Evolutionary conservation across 164 flowering plant species (phyloP).

Genomic region (Malania oleifera): DNA sequence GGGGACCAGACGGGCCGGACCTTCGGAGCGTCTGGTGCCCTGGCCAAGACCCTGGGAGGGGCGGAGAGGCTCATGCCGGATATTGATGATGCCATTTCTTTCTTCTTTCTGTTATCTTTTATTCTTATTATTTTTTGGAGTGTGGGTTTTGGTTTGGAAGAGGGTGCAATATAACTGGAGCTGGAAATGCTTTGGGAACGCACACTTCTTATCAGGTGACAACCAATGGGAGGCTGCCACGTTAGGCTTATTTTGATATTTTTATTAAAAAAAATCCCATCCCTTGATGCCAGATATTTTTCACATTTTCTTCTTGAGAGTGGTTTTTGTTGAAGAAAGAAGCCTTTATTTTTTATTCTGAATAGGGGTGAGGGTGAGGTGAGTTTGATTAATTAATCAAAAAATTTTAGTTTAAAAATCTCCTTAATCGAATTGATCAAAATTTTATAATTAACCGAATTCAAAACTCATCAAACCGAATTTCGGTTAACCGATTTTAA

Average conservation of each 20-base stretch:
- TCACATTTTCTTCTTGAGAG: too few species aligned
- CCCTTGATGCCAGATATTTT: too few species aligned
- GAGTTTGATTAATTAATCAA: too few species aligned
- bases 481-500: too few species aligned
- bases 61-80: conserved; percentile 44
- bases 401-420: too few species aligned
- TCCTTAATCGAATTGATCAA: too few species aligned
- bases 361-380: too few species aligned
- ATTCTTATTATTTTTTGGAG: background rate
- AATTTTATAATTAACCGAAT: too few species aligned
- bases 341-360: too few species aligned
- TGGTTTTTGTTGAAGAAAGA: too few species aligned
- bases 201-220: conserved; percentile 44
- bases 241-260: conserved; percentile 14
- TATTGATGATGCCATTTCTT: conserved; percentile 42
- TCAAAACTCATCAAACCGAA: too few species aligned
- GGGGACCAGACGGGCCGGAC: conserved; percentile 13
- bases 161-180: conserved; percentile 11
- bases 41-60: conserved; percentile 31
- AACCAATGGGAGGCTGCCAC: conserved; percentile 34
- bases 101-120: background rate
- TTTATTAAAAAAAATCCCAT: too few species aligned
- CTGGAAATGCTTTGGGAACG: conserved; percentile 19
- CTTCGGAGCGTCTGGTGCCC: conserved; percentile 28
- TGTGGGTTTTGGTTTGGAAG: conserved; percentile 1